Percentiles rank a stretch among this genome's conserved stretches.
Conservation (phyloP, 2,329 filamentous ascomycete genomes). For the Sporothrix brasiliensis region DNA sequence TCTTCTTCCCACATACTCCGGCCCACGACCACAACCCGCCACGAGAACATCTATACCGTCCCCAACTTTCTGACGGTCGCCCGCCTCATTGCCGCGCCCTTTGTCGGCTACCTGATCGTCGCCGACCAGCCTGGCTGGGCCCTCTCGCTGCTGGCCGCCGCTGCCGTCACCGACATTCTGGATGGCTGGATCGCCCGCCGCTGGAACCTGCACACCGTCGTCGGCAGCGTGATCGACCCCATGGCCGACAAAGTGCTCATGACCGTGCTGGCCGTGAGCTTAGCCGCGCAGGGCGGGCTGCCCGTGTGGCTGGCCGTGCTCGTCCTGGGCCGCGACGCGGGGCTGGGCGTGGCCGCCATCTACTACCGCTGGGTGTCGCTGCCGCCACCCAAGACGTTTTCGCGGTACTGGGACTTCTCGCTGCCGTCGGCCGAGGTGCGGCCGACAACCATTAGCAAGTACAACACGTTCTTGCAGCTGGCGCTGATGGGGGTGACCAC, state of each 20-base stretch:
- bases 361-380: slow-evolving; percentile 96
- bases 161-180: slow-evolving; percentile 85
- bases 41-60: slow-evolving; percentile 96
- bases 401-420: slow-evolving; percentile 95
- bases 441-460: slow-evolving; percentile 82
- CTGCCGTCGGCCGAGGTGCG: slow-evolving; percentile 83
- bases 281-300: slow-evolving; percentile 80
- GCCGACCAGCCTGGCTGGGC: slow-evolving; percentile 79
- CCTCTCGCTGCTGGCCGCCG: slow-evolving; percentile 85
- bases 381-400: slow-evolving; percentile 88
- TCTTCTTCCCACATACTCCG: not conserved
- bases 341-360: slow-evolving; percentile 80
- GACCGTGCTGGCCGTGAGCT: slow-evolving; percentile 84
- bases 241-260: slow-evolving; percentile 97
- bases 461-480: slow-evolving; percentile 92
- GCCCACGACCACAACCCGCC: slow-evolving; percentile 41
- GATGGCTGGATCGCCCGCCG: slow-evolving; percentile 91
- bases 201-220: slow-evolving; percentile 88
- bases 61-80: slow-evolving; percentile 91
- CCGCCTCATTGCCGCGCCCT: slow-evolving; percentile 78
- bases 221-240: slow-evolving; percentile 91
- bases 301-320: slow-evolving; percentile 88
- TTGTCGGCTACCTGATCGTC: slow-evolving; percentile 85
- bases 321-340: slow-evolving; percentile 86
- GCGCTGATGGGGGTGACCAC: slow-evolving; percentile 83